These are phyloP conservation scores for Fusarium poae DNA, from an alignment of 2,329 filamentous ascomycete species.

Conservation along the genomic window DNA sequence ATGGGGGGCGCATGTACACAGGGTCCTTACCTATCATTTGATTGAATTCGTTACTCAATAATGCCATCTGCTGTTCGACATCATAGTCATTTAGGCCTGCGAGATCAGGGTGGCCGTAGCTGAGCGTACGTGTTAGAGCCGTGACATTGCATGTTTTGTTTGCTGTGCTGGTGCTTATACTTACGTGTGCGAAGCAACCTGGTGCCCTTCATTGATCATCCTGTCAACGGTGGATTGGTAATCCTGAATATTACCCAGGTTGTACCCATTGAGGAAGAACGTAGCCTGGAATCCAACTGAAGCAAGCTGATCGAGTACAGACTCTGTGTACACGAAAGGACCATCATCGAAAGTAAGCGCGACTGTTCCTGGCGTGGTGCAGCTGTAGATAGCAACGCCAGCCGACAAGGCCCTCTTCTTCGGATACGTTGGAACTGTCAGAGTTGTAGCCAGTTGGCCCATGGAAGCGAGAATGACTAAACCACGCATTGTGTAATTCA, in stretches of 20 bases:
- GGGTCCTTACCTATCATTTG: slow-evolving; percentile 27
- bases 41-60: slow-evolving; percentile 4
- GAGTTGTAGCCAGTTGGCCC: not conserved
- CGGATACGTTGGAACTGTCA: not conserved
- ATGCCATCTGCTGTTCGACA: slow-evolving; percentile 24
- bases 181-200: slow-evolving; percentile 28
- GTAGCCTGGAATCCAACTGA: slow-evolving; percentile 13
- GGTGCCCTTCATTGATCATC: slow-evolving; percentile 22
- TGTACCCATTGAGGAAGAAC: slow-evolving; percentile 22
- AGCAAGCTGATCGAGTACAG: slow-evolving; percentile 29
- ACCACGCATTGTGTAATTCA: slow-evolving; percentile 1
- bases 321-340: slow-evolving; percentile 16
- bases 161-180: not conserved
- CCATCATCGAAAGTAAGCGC: slow-evolving; percentile 33
- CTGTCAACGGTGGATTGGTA: slow-evolving; percentile 16
- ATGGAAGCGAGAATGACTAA: not conserved
- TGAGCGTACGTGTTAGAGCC: not conserved
- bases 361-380: slow-evolving; percentile 12
- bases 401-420: slow-evolving; percentile 7
- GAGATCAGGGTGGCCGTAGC: slow-evolving; percentile 23
- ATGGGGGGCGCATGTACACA: slow-evolving; percentile 28
- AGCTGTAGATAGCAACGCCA: slow-evolving; percentile 19
- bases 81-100: slow-evolving; percentile 7
- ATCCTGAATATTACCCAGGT: slow-evolving; percentile 21
- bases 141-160: not conserved